Base-by-base conservation (phyloP, 805 yeast species). In the Candida endomychidarum region DNA sequence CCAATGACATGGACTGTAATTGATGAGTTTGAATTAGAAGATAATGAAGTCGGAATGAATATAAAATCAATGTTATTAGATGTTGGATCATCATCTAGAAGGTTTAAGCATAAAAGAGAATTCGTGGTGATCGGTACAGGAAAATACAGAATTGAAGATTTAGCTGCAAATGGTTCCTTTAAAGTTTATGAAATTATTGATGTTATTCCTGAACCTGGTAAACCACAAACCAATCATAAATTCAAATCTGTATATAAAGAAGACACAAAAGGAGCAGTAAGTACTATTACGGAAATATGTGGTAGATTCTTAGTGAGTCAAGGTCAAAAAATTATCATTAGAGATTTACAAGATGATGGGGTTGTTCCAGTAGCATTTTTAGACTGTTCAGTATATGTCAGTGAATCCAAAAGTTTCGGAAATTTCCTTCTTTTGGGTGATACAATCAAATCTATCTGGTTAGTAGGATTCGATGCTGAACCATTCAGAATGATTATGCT, bases 341-440 rank as follows among this genome's bases (percentile, higher is more conserved):
- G 97, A 53, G 91, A 86, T 56, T 70, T 89, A 34, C 90, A 86
- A 53, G 95, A 86, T 52, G 93, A 86, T 58, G 85, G 86, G 40
- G 87, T 88, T 3, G 88, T 85, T 21, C 96, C 98, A 0, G 96
- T 93, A 4, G 98, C 98, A 1, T 93, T 93, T 53, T 70, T 83
- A 40, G 98, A 93, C 57, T 77, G 89, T n/a, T 78, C 89, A 1
- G 78, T 89, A 0, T 87, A 78, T 58, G 79, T 87, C 2, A 72
- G 84, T 5, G 95, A 86, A 48, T 75, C 87, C 11, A 90, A 90
- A 61, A 74, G 89, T 48, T 79, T 88, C 57, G 90, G 95, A 27
- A 87, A 90, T 57, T 64, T 91, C 52, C 57, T 91, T n/a, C 52
- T 89, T 2, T 61, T 89, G 12, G 95, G 95, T 14, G 99, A 93